Evolutionary conservation across 441 rosid species (phyloP).

Genomic region (Caryocar brasiliense): DNA sequence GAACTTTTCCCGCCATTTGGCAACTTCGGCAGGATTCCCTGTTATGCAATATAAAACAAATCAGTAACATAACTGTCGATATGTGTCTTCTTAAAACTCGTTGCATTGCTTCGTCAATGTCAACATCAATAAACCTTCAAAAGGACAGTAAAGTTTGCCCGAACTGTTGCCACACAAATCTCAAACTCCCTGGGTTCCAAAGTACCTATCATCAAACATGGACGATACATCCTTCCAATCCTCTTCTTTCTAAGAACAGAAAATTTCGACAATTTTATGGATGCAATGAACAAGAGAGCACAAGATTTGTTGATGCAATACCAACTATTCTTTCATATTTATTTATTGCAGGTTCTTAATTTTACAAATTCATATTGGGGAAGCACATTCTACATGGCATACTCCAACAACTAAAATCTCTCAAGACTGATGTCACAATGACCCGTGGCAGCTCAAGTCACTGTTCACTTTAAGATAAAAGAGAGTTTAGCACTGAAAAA

Average conservation of each 20-base stretch:
- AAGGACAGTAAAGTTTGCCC: slow-evolving; percentile 6
- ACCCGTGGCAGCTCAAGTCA: no score
- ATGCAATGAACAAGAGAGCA: slow-evolving; percentile 30
- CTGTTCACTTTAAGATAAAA: no score
- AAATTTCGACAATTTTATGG: slow-evolving; percentile 83
- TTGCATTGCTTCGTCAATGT: slow-evolving; percentile 64
- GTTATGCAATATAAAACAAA: not conserved
- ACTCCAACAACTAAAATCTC: no score
- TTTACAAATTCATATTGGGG: no score
- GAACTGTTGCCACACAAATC: no score
- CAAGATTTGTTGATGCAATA: not conserved
- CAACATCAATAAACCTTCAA: slow-evolving; percentile 67
- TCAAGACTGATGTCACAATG: no score
- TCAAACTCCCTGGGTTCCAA: no score
- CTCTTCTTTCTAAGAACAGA: slow-evolving; percentile 50
- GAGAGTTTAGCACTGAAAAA: no score
- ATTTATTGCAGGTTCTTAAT: no score
- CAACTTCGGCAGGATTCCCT: slow-evolving; percentile 73
- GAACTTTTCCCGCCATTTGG: slow-evolving; percentile 67
- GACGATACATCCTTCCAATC: slow-evolving; percentile 64
- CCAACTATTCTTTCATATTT: not conserved
- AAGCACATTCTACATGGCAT: no score
- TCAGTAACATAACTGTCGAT: slow-evolving; percentile 65
- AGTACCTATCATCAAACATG: slow-evolving; percentile 85
- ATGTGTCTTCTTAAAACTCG: slow-evolving; percentile 71